Evolutionary conservation across 129 eudicot species (phyloP), one percentile per base, ranked within the genome.

Genomic region (Arctium minus): DNA sequence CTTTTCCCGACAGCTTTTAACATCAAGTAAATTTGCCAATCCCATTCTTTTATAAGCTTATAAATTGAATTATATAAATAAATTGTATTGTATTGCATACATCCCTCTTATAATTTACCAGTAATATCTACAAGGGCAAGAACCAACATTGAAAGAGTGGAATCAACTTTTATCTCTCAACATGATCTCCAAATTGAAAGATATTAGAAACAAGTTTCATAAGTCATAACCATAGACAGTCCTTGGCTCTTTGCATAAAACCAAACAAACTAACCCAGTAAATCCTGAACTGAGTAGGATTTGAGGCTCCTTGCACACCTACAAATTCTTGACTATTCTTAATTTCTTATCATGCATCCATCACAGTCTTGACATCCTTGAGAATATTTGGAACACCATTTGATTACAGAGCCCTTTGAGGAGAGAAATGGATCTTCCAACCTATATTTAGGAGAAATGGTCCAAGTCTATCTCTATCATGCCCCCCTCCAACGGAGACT

Each of bases 111-210:
- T 74, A 50, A 22, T 18, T 88, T 81, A 90, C 94, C 90, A 90
- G 74, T 90, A 88, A 80, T 90, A 88, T 84, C 82, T 84, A 73
- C 94, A 90, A 8, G 87, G 88, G 75, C 92, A 90, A 53, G 7
- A 33, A 30, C 90, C 85, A 33, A 81, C 39, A 42, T 64, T 80
- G 69, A 88, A 88, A 12, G 85, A 70, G 79, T 90, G 92, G 83
- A 90, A 90, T n/a, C 92, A 13, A 31, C 92, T 90, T 77, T 92
- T 84, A 74, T 88, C 94, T 80, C 94, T 86, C 74, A 90, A 74
- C 78, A 88, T 40, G 31, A 90, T 86, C 86, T 86, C 89, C 36
- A 22, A 84, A 4, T 65, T 37, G n/a, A 62, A 84, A 88, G 36
- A 90, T 77, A 69, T 85, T 90, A 0, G 94, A 90, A 73, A 88